Evolutionary conservation across 2,329 filamentous ascomycete species (phyloP).

Genomic region (Cryphonectria japonica): DNA sequence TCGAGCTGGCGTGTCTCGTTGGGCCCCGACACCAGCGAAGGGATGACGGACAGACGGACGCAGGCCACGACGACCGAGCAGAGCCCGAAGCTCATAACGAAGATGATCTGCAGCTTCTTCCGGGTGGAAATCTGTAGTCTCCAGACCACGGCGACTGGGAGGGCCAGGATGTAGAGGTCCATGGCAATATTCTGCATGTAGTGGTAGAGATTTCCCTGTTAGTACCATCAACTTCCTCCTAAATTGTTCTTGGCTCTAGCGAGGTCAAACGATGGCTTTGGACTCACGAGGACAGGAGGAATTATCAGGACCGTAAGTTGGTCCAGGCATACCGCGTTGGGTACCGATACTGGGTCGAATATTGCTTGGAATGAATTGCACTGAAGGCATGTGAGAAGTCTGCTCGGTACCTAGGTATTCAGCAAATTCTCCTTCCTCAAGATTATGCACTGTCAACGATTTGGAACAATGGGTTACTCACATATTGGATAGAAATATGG

Average conservation of each 20-base stretch:
- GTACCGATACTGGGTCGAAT: slow-evolving; percentile 2
- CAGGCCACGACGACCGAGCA: slow-evolving; percentile 24
- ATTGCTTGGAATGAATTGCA: slow-evolving; percentile 7
- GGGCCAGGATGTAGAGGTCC: slow-evolving; percentile 23
- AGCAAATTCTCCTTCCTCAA: background rate
- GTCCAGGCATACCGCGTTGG: slow-evolving; percentile 3
- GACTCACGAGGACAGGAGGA: slow-evolving; percentile 6
- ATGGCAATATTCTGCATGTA: slow-evolving; percentile 18
- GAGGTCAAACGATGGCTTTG: background rate
- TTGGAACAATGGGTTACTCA: background rate
- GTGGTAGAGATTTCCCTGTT: background rate
- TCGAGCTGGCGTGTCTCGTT: slow-evolving; percentile 19
- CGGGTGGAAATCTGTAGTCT: slow-evolving; percentile 24
- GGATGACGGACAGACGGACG: slow-evolving; percentile 17
- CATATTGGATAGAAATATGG: slow-evolving; percentile 9
- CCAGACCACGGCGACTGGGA: slow-evolving; percentile 24
- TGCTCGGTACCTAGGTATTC: background rate
- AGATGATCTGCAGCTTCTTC: slow-evolving; percentile 19
- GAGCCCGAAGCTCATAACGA: slow-evolving; percentile 20
- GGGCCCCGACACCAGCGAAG: background rate
- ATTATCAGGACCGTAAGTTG: slow-evolving; percentile 14
- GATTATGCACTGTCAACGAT: background rate
- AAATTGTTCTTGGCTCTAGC: background rate
- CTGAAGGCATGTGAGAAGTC: slow-evolving; percentile 5
- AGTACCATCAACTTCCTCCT: background rate